These are phyloP conservation scores for Cadophora sp. DNA, from an alignment of 2,329 filamentous ascomycete species.

Conservation along the genomic window DNA sequence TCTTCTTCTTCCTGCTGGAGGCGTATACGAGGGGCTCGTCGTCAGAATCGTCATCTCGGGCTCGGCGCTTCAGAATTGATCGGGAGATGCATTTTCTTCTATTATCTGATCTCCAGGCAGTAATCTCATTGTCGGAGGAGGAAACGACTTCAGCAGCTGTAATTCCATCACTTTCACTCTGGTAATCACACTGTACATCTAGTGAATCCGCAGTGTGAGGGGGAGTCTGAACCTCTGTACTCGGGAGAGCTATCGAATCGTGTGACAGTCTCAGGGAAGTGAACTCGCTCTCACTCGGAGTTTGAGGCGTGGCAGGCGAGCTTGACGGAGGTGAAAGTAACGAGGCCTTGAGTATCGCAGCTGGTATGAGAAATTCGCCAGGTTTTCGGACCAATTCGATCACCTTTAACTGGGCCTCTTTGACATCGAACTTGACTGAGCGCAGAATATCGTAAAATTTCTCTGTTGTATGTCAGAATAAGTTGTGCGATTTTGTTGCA, in stretches of 20 bases:
- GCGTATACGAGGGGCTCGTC: neutral
- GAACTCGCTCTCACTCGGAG: neutral
- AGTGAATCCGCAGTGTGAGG: no score
- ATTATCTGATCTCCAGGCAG: no score
- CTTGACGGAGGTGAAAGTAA: neutral
- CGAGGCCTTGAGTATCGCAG: neutral
- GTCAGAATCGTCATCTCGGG: neutral
- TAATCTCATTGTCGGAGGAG: neutral
- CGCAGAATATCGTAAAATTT: constrained; percentile 1
- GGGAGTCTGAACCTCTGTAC: no score
- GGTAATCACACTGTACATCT: no score
- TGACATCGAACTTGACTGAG: constrained; percentile 1
- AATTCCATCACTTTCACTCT: no score
- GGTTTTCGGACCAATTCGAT: constrained; percentile 4
- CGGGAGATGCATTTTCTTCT: no score
- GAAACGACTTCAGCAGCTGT: no score
- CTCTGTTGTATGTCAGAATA: neutral
- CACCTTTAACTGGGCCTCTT: neutral
- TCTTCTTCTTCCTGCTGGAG: no score
- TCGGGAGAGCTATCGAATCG: neutral
- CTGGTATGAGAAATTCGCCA: neutral
- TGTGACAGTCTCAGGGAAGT: no score
- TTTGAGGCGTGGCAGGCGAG: neutral
- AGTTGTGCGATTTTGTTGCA: neutral
- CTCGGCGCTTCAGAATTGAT: neutral